phyloP scores from a whole-genome alignment of 495 filamentous ascomycete species.

The Hyaloscypha hepaticicola region DNA sequence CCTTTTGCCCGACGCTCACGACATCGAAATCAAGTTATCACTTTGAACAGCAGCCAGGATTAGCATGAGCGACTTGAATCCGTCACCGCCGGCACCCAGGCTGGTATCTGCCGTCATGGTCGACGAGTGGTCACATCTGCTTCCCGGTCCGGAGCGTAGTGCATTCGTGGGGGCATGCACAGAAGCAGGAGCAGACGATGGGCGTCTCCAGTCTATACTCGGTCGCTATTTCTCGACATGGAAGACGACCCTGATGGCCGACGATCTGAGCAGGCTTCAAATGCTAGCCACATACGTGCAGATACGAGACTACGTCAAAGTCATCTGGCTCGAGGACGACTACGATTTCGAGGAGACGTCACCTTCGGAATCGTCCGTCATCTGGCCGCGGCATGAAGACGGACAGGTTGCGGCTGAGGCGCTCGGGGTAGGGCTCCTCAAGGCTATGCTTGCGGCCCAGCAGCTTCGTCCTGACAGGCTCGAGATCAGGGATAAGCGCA shows the following conservation, averaged over 20 bases:
- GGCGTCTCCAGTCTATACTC: slow-evolving; percentile 18
- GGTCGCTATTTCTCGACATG: slow-evolving; percentile 17
- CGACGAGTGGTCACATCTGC: slow-evolving; percentile 17
- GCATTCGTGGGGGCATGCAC: slow-evolving; percentile 13
- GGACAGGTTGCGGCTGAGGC: slow-evolving; percentile 16
- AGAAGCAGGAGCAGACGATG: slow-evolving; percentile 19
- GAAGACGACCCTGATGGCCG: slow-evolving; percentile 19
- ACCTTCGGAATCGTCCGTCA: slow-evolving; percentile 14
- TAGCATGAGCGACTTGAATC: slow-evolving; percentile 14
- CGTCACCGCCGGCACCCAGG: slow-evolving; percentile 10
- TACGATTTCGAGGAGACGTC: slow-evolving; percentile 10
- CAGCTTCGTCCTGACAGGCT: slow-evolving; percentile 18
- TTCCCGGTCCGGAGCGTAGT: slow-evolving; percentile 15
- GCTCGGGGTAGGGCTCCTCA: slow-evolving; percentile 19
- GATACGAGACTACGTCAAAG: slow-evolving; percentile 19
- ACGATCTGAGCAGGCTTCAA: slow-evolving; percentile 18
- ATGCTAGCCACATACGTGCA: slow-evolving; percentile 16
- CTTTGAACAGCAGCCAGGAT: slow-evolving; percentile 12
- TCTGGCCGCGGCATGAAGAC: slow-evolving; percentile 16
- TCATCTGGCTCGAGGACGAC: slow-evolving; percentile 17
- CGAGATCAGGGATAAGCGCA: slow-evolving; percentile 19
- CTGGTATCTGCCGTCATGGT: slow-evolving; percentile 12
- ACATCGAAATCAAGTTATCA: slow-evolving; percentile 14
- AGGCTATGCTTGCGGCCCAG: slow-evolving; percentile 18
- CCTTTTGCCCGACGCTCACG: slow-evolving; percentile 10